A percentile compares a stretch with the other conserved stretches of the same genome.
phyloP scores from a whole-genome alignment of 805 yeast genomes.

The Metschnikowia corniflorae region DNA sequence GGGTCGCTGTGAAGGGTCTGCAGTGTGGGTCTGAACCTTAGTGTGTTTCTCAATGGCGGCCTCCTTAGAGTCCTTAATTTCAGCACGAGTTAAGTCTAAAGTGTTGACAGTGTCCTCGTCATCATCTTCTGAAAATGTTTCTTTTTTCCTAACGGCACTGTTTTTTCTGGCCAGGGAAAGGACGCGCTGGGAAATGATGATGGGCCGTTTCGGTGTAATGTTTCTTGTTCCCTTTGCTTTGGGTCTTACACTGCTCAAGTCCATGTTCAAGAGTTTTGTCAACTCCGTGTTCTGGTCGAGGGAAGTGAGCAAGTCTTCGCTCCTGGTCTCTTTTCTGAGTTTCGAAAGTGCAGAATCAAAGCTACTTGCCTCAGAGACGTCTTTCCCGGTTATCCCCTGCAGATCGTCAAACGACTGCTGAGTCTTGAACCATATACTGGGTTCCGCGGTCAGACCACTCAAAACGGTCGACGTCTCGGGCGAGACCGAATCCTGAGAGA shows the following conservation, averaged over 20 bases:
- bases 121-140: constrained; percentile 7
- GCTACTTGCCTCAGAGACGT: neutral
- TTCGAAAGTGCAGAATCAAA: constrained; percentile 18
- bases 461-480: constrained; percentile 3
- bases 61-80: neutral
- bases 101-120: constrained; percentile 1
- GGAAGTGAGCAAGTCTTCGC: neutral
- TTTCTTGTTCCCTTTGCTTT: constrained; percentile 9
- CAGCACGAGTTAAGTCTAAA: constrained; percentile 1
- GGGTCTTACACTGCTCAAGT: constrained; percentile 14
- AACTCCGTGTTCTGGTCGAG: constrained; percentile 9
- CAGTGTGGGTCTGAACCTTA: neutral
- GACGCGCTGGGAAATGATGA: constrained; percentile 7
- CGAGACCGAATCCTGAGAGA: neutral
- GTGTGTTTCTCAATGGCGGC: neutral
- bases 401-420: constrained; percentile 6
- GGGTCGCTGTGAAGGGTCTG: neutral
- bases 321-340: constrained; percentile 10
- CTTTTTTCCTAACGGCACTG: neutral
- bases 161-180: neutral
- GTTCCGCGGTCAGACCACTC: constrained; percentile 8
- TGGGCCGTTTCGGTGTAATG: constrained; percentile 18
- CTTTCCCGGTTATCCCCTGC: neutral
- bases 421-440: constrained; percentile 7
- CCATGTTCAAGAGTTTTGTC: constrained; percentile 16